Evolutionary conservation across 106 monocot species (phyloP), one percentile per base, ranked within the genome.

Genomic region (Ottelia alismoides): DNA sequence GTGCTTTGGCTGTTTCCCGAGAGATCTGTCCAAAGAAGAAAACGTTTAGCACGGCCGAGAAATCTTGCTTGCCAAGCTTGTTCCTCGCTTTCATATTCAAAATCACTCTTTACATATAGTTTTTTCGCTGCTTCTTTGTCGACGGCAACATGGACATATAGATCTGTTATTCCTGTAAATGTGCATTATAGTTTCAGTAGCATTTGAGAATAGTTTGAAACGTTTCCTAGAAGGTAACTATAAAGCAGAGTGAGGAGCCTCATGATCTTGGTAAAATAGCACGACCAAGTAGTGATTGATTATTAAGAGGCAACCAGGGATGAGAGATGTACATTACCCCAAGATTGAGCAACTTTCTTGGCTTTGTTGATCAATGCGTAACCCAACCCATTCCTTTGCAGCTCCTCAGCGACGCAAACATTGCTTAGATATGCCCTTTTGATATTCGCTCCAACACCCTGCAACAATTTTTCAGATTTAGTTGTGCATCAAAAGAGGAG

Each of bases 31-130:
- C 90, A 84, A 49, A 87, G 93, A 75, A 93, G 80, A 52, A 66
- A 81, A 49, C 93, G 64, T 58, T 73, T 70, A n/a, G 93, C 75
- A 17, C 93, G 72, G 26, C 79, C 74, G 1, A 87, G 68, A 70
- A 87, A 87, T 65, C 93, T 77, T 35, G 87, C 93, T 65, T 84
- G 82, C 93, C 87, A 87, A 63, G 93, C 77, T 24, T 76, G 83
- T 53, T 87, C 92, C 55, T 93, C 83, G 32, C 53, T 78, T 66
- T 93, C 93, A 70, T 83, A 93, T 46, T 71, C 58, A 70, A 93
- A 93, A 47, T 79, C 93, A 63, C 77, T 67, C 66, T 84, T 93
- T 52, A 70, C 48, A 31, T 93, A 93, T 29, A 93, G 57, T 20
- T 65, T 87, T 55, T 73, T 65, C 1, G 87, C 93, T n/a, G 47